Evolutionary conservation across 495 filamentous ascomycete species (phyloP).

Genomic region (Staphylotrichum longicolle): DNA sequence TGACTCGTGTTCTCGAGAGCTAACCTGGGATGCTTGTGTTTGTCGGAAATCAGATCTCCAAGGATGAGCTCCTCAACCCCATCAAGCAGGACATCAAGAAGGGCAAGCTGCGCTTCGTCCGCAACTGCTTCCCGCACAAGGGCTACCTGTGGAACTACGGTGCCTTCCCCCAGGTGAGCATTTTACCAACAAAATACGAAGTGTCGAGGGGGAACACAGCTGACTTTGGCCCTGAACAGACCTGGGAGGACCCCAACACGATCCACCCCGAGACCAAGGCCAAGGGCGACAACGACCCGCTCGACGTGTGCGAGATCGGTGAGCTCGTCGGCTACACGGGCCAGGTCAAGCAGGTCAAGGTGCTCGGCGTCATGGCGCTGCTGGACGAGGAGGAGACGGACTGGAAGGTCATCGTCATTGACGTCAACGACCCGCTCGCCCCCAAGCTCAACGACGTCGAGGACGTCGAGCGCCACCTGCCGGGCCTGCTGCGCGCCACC

Average conservation of each 20-base stretch:
- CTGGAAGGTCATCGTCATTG: slow-evolving; percentile 99
- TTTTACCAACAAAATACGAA: no score
- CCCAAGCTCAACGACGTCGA: slow-evolving; percentile 97
- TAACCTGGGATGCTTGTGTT: background rate
- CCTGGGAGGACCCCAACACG: slow-evolving; percentile 97
- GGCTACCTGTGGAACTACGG: slow-evolving; percentile 99
- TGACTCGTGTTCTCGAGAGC: background rate
- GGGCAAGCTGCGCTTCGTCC: slow-evolving; percentile 92
- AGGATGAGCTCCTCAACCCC: slow-evolving; percentile 94
- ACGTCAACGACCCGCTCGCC: slow-evolving; percentile 95
- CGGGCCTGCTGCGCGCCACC: slow-evolving; percentile 91
- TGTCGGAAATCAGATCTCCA: slow-evolving; percentile 67
- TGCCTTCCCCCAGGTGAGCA: slow-evolving; percentile 87
- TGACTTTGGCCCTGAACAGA: slow-evolving; percentile 50
- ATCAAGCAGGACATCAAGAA: slow-evolving; percentile 93
- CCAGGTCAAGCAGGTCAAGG: slow-evolving; percentile 99
- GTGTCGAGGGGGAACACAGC: background rate
- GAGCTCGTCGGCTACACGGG: slow-evolving; percentile 93
- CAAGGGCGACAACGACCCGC: slow-evolving; percentile 98
- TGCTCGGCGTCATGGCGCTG: slow-evolving; percentile 97
- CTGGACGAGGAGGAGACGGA: slow-evolving; percentile 99
- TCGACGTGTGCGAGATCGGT: slow-evolving; percentile 99
- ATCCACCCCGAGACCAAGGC: slow-evolving; percentile 99
- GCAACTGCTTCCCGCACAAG: slow-evolving; percentile 99
- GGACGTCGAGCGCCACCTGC: slow-evolving; percentile 98